Evolutionary conservation across 441 rosid species (phyloP).

Genomic region (Biscutella auriculata): DNA sequence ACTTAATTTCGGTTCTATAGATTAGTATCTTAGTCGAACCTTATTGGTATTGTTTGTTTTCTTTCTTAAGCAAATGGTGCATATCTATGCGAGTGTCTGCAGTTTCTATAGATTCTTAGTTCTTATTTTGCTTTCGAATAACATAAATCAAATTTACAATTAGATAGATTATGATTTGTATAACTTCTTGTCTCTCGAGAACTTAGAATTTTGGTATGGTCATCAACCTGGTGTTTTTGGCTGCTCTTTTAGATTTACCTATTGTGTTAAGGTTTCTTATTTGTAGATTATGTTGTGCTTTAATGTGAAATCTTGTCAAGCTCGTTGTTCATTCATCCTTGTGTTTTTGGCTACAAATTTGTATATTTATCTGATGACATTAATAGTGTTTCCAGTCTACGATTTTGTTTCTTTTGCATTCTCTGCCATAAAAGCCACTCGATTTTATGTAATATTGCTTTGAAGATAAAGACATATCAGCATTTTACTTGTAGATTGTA

Average conservation of each 20-base stretch:
- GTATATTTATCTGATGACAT: not conserved
- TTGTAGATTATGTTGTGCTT: not conserved
- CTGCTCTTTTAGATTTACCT: not conserved
- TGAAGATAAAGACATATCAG: not conserved
- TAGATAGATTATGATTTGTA: not conserved
- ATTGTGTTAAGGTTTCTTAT: not conserved
- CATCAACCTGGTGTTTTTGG: not conserved
- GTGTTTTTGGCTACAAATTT: not conserved
- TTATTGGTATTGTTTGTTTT: not conserved
- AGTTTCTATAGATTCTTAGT: not conserved
- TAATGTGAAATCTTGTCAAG: not conserved
- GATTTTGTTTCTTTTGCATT: not conserved
- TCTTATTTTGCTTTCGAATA: not conserved
- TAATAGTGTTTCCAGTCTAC: not conserved
- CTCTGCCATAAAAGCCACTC: not conserved
- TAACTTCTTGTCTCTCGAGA: not conserved
- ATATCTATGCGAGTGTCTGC: not conserved
- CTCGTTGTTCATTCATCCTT: not conserved
- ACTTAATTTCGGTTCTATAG: not conserved
- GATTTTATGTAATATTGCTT: not conserved
- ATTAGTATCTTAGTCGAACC: not conserved
- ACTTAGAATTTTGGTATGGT: not conserved
- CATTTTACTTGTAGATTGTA: not conserved
- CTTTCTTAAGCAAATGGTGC: slow-evolving; percentile 1
- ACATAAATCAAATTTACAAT: not conserved